Percentiles rank a stretch among this genome's conserved stretches.
Evolutionary conservation across 352 stramenopile genomes (phyloP).

Genomic region (Hyaloperonospora brassicae): DNA sequence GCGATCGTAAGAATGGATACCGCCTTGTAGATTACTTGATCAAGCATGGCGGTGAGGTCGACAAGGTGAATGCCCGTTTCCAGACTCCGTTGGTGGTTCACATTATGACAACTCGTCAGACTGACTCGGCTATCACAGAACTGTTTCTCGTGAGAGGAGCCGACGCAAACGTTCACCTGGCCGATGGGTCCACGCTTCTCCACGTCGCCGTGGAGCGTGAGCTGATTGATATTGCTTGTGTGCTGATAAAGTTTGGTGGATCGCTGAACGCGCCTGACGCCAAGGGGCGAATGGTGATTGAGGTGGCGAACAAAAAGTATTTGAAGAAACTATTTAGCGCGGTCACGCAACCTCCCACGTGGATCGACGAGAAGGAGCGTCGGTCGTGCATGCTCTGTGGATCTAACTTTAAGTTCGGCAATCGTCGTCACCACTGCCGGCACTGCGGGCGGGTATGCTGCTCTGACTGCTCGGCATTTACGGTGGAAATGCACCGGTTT

Average conservation of each 20-base stretch:
- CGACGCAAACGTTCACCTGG: conserved; percentile 62
- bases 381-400: conserved; percentile 64
- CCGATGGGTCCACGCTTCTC: conserved; percentile 75
- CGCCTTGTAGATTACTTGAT: conserved; percentile 79
- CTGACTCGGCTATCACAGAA: conserved; percentile 69
- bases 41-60: conserved; percentile 71
- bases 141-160: conserved; percentile 57
- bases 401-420: conserved; percentile 73
- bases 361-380: conserved; percentile 75
- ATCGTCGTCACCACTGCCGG: conserved; percentile 72
- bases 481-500: conserved; percentile 74
- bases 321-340: conserved; percentile 77
- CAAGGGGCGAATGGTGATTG: conserved; percentile 65
- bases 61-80: conserved; percentile 78
- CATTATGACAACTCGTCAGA: conserved; percentile 81
- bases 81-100: conserved; percentile 76
- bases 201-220: conserved; percentile 78
- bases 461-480: conserved; percentile 71
- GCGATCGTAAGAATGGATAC: conserved; percentile 75
- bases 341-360: conserved; percentile 64
- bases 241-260: conserved; percentile 59
- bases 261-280: conserved; percentile 66
- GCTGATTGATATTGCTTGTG: conserved; percentile 70
- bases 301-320: conserved; percentile 72
- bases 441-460: conserved; percentile 83